Percentiles rank a stretch among this genome's conserved stretches.
phyloP scores from a whole-genome alignment of 345 rosid species.

The Sonneratia alba region DNA sequence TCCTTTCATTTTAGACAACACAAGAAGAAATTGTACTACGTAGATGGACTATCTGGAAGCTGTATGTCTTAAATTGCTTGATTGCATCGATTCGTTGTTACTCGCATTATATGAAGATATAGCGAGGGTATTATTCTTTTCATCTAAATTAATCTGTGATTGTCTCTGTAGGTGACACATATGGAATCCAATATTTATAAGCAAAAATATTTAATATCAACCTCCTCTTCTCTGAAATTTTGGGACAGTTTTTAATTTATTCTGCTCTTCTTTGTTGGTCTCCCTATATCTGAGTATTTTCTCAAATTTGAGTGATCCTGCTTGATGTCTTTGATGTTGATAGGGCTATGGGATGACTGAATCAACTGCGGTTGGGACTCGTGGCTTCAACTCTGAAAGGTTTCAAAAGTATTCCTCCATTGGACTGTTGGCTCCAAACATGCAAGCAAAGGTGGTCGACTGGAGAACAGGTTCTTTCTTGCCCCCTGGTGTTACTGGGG shows the following conservation, averaged over 20 bases:
- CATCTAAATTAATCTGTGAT: too few relatives aligned
- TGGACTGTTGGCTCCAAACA: constrained; percentile 80
- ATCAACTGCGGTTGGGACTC: constrained; percentile 74
- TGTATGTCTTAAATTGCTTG: background rate
- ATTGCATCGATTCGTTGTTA: too few relatives aligned
- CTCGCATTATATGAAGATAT: too few relatives aligned
- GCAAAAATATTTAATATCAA: too few relatives aligned
- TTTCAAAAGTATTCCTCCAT: constrained; percentile 41
- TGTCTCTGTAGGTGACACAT: too few relatives aligned
- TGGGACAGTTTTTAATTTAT: background rate
- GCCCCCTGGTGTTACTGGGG: constrained; percentile 66
- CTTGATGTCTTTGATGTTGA: background rate
- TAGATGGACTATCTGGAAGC: background rate
- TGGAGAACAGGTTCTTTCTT: constrained; percentile 47
- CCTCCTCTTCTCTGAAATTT: too few relatives aligned
- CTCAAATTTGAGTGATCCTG: background rate
- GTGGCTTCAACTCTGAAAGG: constrained; percentile 47
- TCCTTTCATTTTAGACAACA: too few relatives aligned
- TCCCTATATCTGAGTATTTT: background rate
- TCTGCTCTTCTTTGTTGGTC: background rate
- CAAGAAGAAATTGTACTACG: too few relatives aligned
- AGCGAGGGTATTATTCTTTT: too few relatives aligned
- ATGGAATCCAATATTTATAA: too few relatives aligned
- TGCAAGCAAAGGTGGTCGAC: constrained; percentile 69
- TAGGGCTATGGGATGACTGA: constrained; percentile 95